These are phyloP conservation scores for Afroboletus lepidellus DNA, from an alignment of 1,284 basidiomycete genomes.

Conservation along the genomic window DNA sequence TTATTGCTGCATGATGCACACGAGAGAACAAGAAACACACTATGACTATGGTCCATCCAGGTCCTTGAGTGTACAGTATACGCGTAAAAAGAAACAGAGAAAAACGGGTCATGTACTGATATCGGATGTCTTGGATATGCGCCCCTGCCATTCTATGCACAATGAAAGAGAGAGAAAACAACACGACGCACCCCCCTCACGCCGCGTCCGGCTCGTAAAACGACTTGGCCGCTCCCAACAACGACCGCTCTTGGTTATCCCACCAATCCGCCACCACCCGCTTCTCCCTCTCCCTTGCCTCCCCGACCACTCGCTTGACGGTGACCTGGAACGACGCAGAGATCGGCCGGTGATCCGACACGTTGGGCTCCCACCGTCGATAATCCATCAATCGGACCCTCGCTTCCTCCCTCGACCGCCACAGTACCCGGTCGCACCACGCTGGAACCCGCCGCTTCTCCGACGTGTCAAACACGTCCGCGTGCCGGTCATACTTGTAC, in stretches of 20 bases:
- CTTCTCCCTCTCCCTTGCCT: slow-evolving; percentile 55
- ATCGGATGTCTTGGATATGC: too few relatives aligned
- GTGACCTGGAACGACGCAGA: slow-evolving; percentile 74
- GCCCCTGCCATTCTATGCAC: too few relatives aligned
- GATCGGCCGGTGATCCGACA: slow-evolving; percentile 86
- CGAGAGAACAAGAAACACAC: too few relatives aligned
- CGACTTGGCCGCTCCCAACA: slow-evolving; percentile 49
- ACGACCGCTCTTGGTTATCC: slow-evolving; percentile 52
- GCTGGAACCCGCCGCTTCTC: slow-evolving; percentile 89
- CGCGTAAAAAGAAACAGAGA: too few relatives aligned
- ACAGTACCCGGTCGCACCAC: slow-evolving; percentile 95
- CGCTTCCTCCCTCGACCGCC: slow-evolving; percentile 59
- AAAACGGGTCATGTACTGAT: too few relatives aligned
- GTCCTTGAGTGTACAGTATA: too few relatives aligned
- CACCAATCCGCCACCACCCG: slow-evolving; percentile 56
- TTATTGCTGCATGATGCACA: too few relatives aligned
- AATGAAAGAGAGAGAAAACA: too few relatives aligned
- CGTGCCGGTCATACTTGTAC: slow-evolving; percentile 91
- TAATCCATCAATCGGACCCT: slow-evolving; percentile 68
- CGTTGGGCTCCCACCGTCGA: slow-evolving; percentile 76
- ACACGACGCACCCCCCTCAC: too few relatives aligned
- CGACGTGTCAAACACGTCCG: slow-evolving; percentile 80
- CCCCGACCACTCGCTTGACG: slow-evolving; percentile 69
- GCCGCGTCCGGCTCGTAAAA: slow-evolving; percentile 50
- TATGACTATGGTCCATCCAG: too few relatives aligned